Evolutionary conservation across 768 basidiomycete genomes (phyloP).

Genomic region (Coprinellus micaceus): DNA sequence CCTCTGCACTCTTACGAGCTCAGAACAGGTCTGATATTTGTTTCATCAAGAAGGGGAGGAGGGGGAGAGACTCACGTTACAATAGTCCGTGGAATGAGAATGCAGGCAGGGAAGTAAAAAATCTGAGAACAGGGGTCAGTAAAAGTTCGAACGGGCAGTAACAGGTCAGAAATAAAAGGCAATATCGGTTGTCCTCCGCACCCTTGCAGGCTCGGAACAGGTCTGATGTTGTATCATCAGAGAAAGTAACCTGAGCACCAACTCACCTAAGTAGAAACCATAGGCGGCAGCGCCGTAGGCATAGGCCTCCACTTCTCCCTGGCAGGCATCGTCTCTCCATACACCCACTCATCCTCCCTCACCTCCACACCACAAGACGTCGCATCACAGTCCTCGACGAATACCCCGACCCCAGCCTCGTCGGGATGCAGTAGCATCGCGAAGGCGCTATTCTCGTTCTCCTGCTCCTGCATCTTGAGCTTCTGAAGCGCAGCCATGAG

Average conservation of each 20-base stretch:
- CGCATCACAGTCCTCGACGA: constrained; percentile 69
- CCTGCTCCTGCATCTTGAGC: constrained; percentile 53
- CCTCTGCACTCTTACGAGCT: constrained; percentile 44
- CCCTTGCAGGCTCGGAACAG: constrained; percentile 61
- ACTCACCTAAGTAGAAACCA: constrained; percentile 22
- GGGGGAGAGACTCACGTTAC: constrained; percentile 33
- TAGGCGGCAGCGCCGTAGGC: constrained; percentile 56
- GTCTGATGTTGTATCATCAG: constrained; percentile 72
- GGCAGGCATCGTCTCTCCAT: constrained; percentile 53
- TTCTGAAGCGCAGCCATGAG: constrained; percentile 74
- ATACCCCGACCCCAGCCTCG: constrained; percentile 75
- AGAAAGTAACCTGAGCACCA: constrained; percentile 4
- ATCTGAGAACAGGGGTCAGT: constrained; percentile 13
- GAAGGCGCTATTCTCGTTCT: constrained; percentile 25
- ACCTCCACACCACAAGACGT: constrained; percentile 34
- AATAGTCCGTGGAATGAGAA: constrained; percentile 10
- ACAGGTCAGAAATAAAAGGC: constrained; percentile 51
- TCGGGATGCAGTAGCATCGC: constrained; percentile 67
- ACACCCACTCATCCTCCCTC: constrained; percentile 59
- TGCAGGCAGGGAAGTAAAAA: constrained; percentile 4
- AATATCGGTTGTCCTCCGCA: constrained; percentile 57
- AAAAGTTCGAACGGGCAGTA: constrained; percentile 6
- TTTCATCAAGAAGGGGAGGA: constrained; percentile 39
- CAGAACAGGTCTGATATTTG: constrained; percentile 66
- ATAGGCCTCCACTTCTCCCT: constrained; percentile 47